Evolutionary conservation across 352 stramenopile species (phyloP), one percentile per base, ranked within the genome.

Genomic region (Globisporangium solare): DNA sequence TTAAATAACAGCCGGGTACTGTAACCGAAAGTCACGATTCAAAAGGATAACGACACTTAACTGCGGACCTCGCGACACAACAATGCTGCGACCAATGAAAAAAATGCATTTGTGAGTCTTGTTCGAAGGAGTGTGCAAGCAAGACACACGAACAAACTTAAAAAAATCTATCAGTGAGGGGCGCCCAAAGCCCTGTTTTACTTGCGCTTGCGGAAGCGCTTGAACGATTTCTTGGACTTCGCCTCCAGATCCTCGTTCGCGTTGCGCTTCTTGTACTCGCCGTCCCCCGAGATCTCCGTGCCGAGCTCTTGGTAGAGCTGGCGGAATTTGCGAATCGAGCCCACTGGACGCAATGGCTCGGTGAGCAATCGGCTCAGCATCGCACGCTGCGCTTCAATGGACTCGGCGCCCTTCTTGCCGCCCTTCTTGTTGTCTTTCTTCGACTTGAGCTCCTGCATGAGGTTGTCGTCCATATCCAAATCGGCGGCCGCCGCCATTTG

Each of bases 401-500:
- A 80, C 24, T 61, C 60, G 12, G 51, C 31, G 8, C 51, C 57
- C 22, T 68, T 58, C 52, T 77, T 83, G 52, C 73, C 74, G 51
- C 69, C 70, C 24, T 69, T 66, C 42, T 78, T 69, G 51, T 80
- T 83, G 35, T 74, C 59, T 65, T 86, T 80, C 61, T 94, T 90
- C 22, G 70, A 68, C 40, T 75, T 68, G 43, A 92, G 63, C 47
- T 89, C 79, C 56, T 78, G 74, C 42, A 92, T 45, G 50, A 92
- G 67, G 51, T 88, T 79, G 15, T 94, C 83, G 60, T 94, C 85
- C 63, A 94, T 64, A 47, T 92, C 83, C 54, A 94, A 61, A 42
- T 92, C 85, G 13, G 83, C 80, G 10, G 76, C 85, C 41, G 81
- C 74, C 41, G 85, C 85, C 85, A 94, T 94, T 59, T 94, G 85